Conservation (phyloP, 1,139 yeast genomes). For the Kodamaea sp. region DNA sequence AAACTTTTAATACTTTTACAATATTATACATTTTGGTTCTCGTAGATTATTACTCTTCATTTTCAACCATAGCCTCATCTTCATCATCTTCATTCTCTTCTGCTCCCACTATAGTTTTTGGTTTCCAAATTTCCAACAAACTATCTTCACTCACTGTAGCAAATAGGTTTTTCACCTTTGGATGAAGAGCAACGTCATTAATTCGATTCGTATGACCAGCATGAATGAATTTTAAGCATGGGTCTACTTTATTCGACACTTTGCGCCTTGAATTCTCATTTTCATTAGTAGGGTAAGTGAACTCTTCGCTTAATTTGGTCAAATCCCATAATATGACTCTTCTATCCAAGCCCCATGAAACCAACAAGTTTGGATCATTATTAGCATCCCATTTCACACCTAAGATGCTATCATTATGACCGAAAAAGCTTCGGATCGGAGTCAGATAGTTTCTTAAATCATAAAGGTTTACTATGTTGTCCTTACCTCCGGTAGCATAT, state of each 20-base stretch:
- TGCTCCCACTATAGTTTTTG: conserved; percentile 38
- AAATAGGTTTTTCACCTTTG: conserved; percentile 36
- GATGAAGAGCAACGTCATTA: conserved; percentile 50
- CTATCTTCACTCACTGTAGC: conserved; percentile 53
- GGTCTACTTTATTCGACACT: conserved; percentile 44
- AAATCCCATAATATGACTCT: conserved; percentile 52
- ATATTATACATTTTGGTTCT: not conserved
- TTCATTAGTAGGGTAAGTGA: conserved; percentile 30
- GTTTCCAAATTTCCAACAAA: conserved; percentile 53
- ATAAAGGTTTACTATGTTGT: conserved; percentile 46
- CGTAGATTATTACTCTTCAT: conserved; percentile 9
- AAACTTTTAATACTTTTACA: not conserved
- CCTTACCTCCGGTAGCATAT: conserved; percentile 54
- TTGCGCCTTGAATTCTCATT: conserved; percentile 24
- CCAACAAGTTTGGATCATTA: conserved; percentile 34
- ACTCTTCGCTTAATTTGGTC: conserved; percentile 43
- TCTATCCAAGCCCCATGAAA: conserved; percentile 51
- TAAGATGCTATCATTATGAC: conserved; percentile 43
- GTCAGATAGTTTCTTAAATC: conserved; percentile 46
- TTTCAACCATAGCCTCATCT: conserved; percentile 25
- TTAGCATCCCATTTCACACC: conserved; percentile 38
- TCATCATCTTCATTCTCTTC: conserved; percentile 42
- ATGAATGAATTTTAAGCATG: conserved; percentile 56
- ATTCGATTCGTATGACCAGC: conserved; percentile 58
- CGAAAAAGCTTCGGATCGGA: conserved; percentile 49